Base-by-base conservation (phyloP, 2,329 filamentous ascomycete species). In the Colletotrichum lupini region DNA sequence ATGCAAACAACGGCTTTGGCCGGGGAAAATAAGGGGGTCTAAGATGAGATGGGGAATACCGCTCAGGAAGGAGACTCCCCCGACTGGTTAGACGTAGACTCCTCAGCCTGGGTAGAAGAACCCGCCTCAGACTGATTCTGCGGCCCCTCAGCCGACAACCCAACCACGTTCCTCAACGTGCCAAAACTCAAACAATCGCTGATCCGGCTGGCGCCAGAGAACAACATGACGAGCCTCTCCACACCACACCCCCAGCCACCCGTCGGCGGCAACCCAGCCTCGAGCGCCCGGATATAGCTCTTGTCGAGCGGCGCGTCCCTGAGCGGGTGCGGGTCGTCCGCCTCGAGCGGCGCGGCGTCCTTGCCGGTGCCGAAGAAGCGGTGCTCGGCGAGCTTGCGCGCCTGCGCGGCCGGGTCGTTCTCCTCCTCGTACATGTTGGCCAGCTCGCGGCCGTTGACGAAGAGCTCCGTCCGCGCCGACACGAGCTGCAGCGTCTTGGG, bases 351-450 rank as follows among this genome's bases (percentile, higher is more conserved):
- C 52, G 58, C 58, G 1, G 59, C 30, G 22, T 78, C 76, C 63
- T 76, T 80, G 76, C 83, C 62, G 26, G 67, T 83, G 56, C 82
- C 80, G 24, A 83, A 78, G 30, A 77, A 81, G 32, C 83, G 81
- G 76, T 91, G 88, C 11, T 83, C 88, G 59, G 91, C 83, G 76
- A 99, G 95, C 82, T 99, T 99, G 68, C 89, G 87, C 58, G 94
- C 89, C 84, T 99, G 97, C 78, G 93, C 93, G 67, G 93, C 92
- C 0, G 97, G 97, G 64, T 94, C 94, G 82, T 99, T 99, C 81
- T 99, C 97, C 83, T 99, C 97, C 82, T 99, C 97, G 82, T 99
- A 99, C 86, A 96, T 97, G 82, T 99, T 99, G 74, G 96, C 94
- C 37, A 98, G 88, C 80, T 99, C 97, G 67, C 91, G 90, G 53